Conservation (phyloP, 495 filamentous ascomycete genomes). For the Rusavskia elegans region DNA sequence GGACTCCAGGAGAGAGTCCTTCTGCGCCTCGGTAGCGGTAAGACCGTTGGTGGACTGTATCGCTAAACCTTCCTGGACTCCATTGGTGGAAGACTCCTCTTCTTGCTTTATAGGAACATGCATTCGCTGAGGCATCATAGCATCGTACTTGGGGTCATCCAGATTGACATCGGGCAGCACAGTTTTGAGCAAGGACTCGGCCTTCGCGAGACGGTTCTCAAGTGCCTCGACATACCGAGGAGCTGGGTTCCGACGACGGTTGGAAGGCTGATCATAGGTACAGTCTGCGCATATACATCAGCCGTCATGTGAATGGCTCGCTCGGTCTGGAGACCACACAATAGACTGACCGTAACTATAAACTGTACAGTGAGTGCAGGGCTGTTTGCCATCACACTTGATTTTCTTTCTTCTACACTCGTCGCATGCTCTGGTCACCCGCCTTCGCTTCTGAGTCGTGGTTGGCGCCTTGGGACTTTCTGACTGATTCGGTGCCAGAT, state of each 20-base stretch:
- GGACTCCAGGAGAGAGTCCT: conserved; percentile 72
- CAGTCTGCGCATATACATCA: conserved; percentile 46
- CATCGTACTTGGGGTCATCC: conserved; percentile 46
- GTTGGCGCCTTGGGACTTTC: neutral
- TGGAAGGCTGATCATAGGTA: conserved; percentile 95
- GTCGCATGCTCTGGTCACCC: conserved; percentile 36
- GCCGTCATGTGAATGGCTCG: neutral
- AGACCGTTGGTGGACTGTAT: conserved; percentile 1
- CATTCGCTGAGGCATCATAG: neutral
- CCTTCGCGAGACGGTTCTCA: conserved; percentile 68
- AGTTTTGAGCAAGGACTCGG: conserved; percentile 61
- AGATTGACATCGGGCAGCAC: conserved; percentile 79
- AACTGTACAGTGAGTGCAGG: conserved; percentile 93
- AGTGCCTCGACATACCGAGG: conserved; percentile 91
- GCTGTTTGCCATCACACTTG: conserved; percentile 95
- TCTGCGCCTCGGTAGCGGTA: conserved; percentile 17
- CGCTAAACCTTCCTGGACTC: neutral
- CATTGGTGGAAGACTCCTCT: neutral
- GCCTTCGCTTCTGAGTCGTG: conserved; percentile 12
- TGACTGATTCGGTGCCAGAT: neutral
- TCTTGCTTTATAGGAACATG: conserved; percentile 20
- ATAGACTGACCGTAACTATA: conserved; percentile 80
- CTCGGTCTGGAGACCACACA: too few relatives aligned
- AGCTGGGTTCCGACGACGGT: conserved; percentile 82
- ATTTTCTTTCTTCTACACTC: conserved; percentile 97